Conservation (phyloP, 768 basidiomycete genomes). For the Boletus vinaceobasis region DNA sequence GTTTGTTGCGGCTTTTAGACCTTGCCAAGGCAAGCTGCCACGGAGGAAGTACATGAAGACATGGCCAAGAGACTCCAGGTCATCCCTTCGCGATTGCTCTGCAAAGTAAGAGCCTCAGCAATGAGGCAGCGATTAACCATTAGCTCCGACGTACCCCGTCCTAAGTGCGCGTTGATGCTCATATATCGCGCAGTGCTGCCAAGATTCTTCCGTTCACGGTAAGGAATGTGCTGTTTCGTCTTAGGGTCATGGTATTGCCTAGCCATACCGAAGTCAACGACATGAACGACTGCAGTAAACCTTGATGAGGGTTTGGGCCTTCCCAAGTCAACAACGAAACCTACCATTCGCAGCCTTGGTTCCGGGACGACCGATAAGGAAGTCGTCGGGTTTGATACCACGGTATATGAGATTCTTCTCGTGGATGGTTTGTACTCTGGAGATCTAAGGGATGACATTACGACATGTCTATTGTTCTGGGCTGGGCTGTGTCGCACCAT, state of each 20-base stretch:
- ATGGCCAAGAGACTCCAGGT: conserved; percentile 97
- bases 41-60: conserved; percentile 99
- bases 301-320: neutral
- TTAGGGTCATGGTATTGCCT: conserved; percentile 99
- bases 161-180: conserved; percentile 99
- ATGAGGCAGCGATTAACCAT: neutral
- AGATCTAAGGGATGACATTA: conserved; percentile 51
- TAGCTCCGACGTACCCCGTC: conserved; percentile 62
- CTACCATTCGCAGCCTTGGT: conserved; percentile 85
- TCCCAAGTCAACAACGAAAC: conserved; percentile 2
- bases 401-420: conserved; percentile 99
- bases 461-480: conserved; percentile 1
- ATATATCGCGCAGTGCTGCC: conserved; percentile 98
- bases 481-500: conserved; percentile 56
- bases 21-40: conserved; percentile 98
- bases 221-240: conserved; percentile 99
- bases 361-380: conserved; percentile 90
- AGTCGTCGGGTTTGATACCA: conserved; percentile 99
- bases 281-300: conserved; percentile 69
- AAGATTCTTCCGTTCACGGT: conserved; percentile 95
- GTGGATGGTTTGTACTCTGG: conserved; percentile 96
- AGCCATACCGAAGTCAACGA: conserved; percentile 99
- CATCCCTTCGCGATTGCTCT: conserved; percentile 94
- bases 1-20: conserved; percentile 98
- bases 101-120: conserved; percentile 5